phyloP scores from a whole-genome alignment of 371 early-diverging fungal species.

The Mucor circinelloides region DNA sequence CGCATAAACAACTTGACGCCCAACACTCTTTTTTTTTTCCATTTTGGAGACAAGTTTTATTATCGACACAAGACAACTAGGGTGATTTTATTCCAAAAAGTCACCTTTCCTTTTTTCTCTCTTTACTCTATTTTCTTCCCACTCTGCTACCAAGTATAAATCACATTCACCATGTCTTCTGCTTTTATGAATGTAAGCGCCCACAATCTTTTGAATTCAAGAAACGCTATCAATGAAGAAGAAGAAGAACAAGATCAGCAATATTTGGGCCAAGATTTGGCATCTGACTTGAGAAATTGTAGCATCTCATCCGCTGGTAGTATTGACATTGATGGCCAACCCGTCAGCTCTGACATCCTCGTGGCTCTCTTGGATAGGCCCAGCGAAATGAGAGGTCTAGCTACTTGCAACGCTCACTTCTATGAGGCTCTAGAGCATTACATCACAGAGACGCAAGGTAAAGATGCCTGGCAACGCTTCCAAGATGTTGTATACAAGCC shows the following conservation, averaged over 20 bases:
- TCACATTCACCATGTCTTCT: slow-evolving; percentile 8
- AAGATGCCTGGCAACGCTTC: slow-evolving; percentile 41
- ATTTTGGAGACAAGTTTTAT: slow-evolving; percentile 6
- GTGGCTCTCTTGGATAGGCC: slow-evolving; percentile 47
- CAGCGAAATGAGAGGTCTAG: slow-evolving; percentile 38
- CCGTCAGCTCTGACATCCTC: slow-evolving; percentile 34
- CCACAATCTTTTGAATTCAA: slow-evolving; percentile 1
- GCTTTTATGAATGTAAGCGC: slow-evolving; percentile 5
- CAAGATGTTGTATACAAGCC: slow-evolving; percentile 36
- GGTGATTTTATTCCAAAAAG: slow-evolving; percentile 13
- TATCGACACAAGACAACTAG: neutral
- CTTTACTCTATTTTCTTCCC: slow-evolving; percentile 4
- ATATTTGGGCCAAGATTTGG: neutral
- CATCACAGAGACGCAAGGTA: slow-evolving; percentile 44
- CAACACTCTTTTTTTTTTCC: neutral
- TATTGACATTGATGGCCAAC: slow-evolving; percentile 41
- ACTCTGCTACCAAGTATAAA: neutral
- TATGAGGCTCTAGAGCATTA: slow-evolving; percentile 37
- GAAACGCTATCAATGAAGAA: slow-evolving; percentile 11
- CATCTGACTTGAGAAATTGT: slow-evolving; percentile 10
- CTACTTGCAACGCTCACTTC: slow-evolving; percentile 33
- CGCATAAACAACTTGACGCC: slow-evolving; percentile 16
- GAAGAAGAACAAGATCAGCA: slow-evolving; percentile 1
- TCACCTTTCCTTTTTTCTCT: slow-evolving; percentile 2
- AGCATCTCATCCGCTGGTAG: slow-evolving; percentile 20